Evolutionary conservation across 768 basidiomycete genomes (phyloP).

Genomic region (Agaricus sinodeliciosus): DNA sequence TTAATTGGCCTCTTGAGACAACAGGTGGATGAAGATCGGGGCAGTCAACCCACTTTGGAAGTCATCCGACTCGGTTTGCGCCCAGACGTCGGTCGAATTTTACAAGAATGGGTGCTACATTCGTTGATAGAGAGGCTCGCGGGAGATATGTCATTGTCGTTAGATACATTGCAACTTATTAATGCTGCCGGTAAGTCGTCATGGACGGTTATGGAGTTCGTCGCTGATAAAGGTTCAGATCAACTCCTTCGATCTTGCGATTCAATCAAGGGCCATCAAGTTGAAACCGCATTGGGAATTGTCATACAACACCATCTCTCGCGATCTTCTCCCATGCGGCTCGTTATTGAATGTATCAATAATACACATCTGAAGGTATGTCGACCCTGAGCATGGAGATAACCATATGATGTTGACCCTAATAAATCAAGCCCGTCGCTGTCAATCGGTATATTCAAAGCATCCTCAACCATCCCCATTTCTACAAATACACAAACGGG

Average conservation of each 20-base stretch:
- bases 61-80: neutral
- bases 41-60: neutral
- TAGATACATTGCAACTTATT: neutral
- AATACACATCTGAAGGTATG: constrained; percentile 58
- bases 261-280: constrained; percentile 46
- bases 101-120: constrained; percentile 4
- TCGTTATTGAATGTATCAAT: constrained; percentile 35
- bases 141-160: neutral
- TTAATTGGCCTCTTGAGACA: neutral
- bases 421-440: constrained; percentile 47
- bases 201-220: neutral
- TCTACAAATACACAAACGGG: constrained; percentile 39
- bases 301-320: constrained; percentile 56
- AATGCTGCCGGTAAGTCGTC: constrained; percentile 5
- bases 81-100: neutral
- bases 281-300: constrained; percentile 65
- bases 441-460: constrained; percentile 74
- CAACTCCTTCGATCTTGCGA: constrained; percentile 22
- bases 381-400: neutral
- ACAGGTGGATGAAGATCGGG: neutral
- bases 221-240: constrained; percentile 17
- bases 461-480: constrained; percentile 62
- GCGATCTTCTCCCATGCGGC: constrained; percentile 29
- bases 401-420: constrained; percentile 12
- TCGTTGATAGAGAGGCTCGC: constrained; percentile 4